Base-by-base conservation (phyloP, 1,284 basidiomycete genomes). In the Sutorius eximius region DNA sequence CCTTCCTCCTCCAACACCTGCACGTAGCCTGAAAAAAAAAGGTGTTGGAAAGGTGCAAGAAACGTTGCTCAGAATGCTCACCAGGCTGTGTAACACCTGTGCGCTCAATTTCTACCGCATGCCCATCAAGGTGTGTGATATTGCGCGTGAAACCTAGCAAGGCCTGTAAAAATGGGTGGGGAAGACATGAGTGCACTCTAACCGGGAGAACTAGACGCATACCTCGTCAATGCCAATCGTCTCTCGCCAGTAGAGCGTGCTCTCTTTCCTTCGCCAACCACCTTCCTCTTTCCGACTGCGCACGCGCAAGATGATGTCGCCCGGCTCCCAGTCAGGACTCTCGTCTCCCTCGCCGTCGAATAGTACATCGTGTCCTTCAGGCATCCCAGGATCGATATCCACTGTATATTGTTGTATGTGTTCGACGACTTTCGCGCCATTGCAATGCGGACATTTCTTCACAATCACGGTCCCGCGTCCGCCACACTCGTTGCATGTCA, bases 291-390 rank as follows among this genome's bases (percentile, higher is more conserved):
- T 85, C 71, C 80, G 80, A 64, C 87, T 93, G 59, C 87, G 77
- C 18, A 97, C 87, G 50, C 92, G 77, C 47, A 98, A 78, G 36
- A 97, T 78, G 51, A 98, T 83, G 73, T 98, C 94, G 16, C 95
- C 95, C 9, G 95, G 78, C 62, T 95, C 93, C 86, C 87, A 95
- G 59, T 97, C 95, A 5, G 92, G 92, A 55, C 79, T 89, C 75
- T 98, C 94, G 69, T 98, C 95, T 40, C 89, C 91, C 71, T 97
- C 94, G 22, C 93, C 93, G 61, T 95, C 90, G 62, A 95, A 97
- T 1, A 95, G 81, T 47, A 95, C 84, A 70, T 98, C 91, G 66
- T 91, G 87, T 0, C 91, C 93, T 69, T 98, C 95, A 0, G 93
- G 91, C 76, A 91, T 90, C 24, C 95, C 95, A 5, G 84, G 82